A percentile compares a stretch with the other conserved stretches of the same genome.
These are phyloP conservation scores for Ascoidea rubescens DNA, from an alignment of 805 yeast genomes.

Conservation along the genomic window DNA sequence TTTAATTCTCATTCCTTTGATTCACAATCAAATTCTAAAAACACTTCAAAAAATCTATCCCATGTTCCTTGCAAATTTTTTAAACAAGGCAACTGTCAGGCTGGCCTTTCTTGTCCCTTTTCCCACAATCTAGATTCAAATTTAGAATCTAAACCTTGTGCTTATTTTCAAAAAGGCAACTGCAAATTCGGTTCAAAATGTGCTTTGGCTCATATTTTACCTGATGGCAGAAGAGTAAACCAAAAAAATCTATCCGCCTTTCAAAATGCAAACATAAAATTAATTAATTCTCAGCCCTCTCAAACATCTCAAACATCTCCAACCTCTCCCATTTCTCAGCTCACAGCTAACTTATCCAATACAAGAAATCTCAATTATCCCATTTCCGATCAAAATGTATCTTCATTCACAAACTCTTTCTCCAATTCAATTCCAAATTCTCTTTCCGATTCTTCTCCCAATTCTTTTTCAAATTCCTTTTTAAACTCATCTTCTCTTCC, in stretches of 20 bases:
- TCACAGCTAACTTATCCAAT: no score
- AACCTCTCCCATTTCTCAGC: no score
- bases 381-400: background rate
- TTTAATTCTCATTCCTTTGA: no score
- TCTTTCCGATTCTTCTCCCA: no score
- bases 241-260: constrained; percentile 23
- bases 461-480: no score
- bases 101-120: constrained; percentile 86
- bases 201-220: constrained; percentile 82
- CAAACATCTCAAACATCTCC: background rate
- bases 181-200: constrained; percentile 92
- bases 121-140: constrained; percentile 57
- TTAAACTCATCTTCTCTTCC: no score
- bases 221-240: constrained; percentile 78
- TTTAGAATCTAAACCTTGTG: constrained; percentile 54
- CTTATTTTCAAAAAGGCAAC: constrained; percentile 91
- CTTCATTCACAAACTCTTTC: constrained; percentile 8
- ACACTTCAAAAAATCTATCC: constrained; percentile 36
- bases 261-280: background rate
- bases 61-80: constrained; percentile 96
- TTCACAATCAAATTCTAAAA: no score
- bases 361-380: background rate
- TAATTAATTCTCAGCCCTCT: background rate
- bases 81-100: constrained; percentile 88
- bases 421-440: background rate